These are phyloP conservation scores for Syzygium aromaticum DNA, from an alignment of 345 rosid genomes.

Conservation along the genomic window DNA sequence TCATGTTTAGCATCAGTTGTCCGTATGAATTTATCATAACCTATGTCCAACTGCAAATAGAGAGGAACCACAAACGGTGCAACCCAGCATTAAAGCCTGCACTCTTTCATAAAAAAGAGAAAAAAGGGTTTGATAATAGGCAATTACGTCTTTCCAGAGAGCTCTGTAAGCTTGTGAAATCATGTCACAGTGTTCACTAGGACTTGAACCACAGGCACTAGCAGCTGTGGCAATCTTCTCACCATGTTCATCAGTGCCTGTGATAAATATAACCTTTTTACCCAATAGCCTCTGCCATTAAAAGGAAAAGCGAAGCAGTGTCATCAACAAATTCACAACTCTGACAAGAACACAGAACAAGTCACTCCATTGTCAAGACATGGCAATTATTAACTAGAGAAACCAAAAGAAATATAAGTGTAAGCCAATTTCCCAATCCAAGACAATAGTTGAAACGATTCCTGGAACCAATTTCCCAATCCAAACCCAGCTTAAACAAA, in stretches of 20 bases:
- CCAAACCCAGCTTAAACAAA: not conserved
- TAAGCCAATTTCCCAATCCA: not conserved
- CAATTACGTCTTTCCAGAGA: slow-evolving; percentile 70
- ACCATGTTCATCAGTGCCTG: slow-evolving; percentile 95
- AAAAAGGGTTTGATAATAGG: not conserved
- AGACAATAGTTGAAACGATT: not conserved
- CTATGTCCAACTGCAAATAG: slow-evolving; percentile 56
- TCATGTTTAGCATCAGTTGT: slow-evolving; percentile 91
- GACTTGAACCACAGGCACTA: slow-evolving; percentile 50
- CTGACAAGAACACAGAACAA: not conserved
- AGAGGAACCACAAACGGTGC: not conserved
- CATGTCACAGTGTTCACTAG: slow-evolving; percentile 76
- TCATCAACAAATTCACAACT: not conserved
- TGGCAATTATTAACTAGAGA: not conserved
- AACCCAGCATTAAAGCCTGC: not conserved
- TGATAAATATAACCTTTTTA: slow-evolving; percentile 70
- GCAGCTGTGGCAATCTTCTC: slow-evolving; percentile 93
- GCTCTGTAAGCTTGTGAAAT: slow-evolving; percentile 65
- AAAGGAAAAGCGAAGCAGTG: not conserved
- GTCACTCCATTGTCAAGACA: not conserved
- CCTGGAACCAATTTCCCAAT: not conserved
- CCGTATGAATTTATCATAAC: slow-evolving; percentile 77
- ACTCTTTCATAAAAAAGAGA: not conserved
- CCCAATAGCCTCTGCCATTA: slow-evolving; percentile 78
- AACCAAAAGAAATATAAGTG: not conserved